Evolutionary conservation across 2,329 filamentous ascomycete species (phyloP).

Genomic region (Sclerotinia trifoliorum): DNA sequence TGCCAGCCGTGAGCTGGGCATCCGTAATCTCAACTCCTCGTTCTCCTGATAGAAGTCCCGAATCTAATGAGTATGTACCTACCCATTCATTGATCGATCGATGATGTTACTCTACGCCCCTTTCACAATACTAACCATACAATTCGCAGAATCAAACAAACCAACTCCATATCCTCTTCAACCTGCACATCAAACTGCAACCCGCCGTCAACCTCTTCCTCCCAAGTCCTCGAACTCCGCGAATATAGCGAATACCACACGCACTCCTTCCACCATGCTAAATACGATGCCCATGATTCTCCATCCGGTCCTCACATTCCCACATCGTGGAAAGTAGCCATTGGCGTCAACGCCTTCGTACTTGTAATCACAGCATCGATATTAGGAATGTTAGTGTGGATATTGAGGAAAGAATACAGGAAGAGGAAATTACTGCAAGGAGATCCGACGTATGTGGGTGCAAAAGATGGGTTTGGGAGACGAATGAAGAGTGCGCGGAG

Average conservation of each 20-base stretch:
- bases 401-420: slow-evolving; percentile 17
- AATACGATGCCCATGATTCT: slow-evolving; percentile 1
- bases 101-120: neutral
- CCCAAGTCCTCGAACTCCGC: slow-evolving; percentile 10
- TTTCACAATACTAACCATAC: neutral
- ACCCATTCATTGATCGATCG: neutral
- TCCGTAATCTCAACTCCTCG: slow-evolving; percentile 3
- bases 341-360: slow-evolving; percentile 22
- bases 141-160: slow-evolving; percentile 2
- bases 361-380: slow-evolving; percentile 17
- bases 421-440: slow-evolving; percentile 9
- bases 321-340: slow-evolving; percentile 22
- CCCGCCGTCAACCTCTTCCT: neutral
- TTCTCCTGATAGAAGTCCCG: neutral
- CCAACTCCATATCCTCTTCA: neutral
- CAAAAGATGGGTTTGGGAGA: slow-evolving; percentile 20
- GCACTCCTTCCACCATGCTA: slow-evolving; percentile 8
- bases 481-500: slow-evolving; percentile 20
- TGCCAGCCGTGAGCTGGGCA: slow-evolving; percentile 16
- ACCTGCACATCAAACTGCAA: slow-evolving; percentile 2
- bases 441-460: slow-evolving; percentile 12
- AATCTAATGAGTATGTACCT: slow-evolving; percentile 6
- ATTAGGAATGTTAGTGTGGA: slow-evolving; percentile 20
- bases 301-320: slow-evolving; percentile 12
- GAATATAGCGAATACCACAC: neutral